phyloP scores from a whole-genome alignment of 768 basidiomycete genomes.

The Tricholoma sp. region DNA sequence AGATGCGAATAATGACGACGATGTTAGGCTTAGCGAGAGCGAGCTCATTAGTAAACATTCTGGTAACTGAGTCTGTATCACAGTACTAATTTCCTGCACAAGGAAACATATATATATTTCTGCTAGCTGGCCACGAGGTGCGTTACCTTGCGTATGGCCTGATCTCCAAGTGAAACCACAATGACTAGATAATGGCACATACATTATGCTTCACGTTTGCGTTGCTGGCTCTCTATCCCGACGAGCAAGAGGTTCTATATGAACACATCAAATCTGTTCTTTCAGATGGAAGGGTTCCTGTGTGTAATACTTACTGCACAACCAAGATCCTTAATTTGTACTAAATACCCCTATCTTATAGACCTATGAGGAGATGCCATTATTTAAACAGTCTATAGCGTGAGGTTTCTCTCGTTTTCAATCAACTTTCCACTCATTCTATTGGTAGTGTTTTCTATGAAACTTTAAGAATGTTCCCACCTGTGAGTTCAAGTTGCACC shows the following conservation, averaged over 20 bases:
- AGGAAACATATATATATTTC: slow-evolving; percentile 46
- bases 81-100: not conserved
- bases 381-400: slow-evolving; percentile 35
- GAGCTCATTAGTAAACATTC: slow-evolving; percentile 33
- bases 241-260: no score
- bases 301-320: slow-evolving; percentile 15
- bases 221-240: no score
- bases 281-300: slow-evolving; percentile 26
- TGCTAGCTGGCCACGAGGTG: slow-evolving; percentile 63
- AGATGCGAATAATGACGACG: slow-evolving; percentile 40
- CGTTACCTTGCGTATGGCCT: not conserved
- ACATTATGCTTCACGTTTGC: no score
- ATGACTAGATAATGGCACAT: slow-evolving; percentile 31
- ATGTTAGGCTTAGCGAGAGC: slow-evolving; percentile 31
- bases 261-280: no score
- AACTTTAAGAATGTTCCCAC: slow-evolving; percentile 42
- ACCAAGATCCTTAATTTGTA: not conserved
- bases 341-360: slow-evolving; percentile 8
- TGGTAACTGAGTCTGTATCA: not conserved
- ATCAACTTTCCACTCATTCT: not conserved
- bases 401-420: slow-evolving; percentile 10
- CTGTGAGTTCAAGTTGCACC: slow-evolving; percentile 30
- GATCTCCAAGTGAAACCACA: not conserved
- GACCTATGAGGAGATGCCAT: slow-evolving; percentile 37
- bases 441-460: slow-evolving; percentile 41